Evolutionary conservation across 2,329 filamentous ascomycete genomes (phyloP).

Genomic region (Fusarium sororula): DNA sequence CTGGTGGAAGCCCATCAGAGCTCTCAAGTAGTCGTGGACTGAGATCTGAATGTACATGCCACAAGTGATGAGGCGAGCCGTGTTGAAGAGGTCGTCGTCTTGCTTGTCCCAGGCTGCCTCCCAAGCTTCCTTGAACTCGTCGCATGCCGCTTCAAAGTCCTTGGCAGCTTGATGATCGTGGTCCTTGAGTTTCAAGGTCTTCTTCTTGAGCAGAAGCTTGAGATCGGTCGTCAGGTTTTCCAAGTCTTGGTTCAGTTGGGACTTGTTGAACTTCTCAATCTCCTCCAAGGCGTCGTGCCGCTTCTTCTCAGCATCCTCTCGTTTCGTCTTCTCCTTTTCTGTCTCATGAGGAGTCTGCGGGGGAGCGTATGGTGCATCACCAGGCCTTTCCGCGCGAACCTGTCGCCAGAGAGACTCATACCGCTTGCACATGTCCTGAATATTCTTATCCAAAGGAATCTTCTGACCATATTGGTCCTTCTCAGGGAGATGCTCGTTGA

Average conservation of each 20-base stretch:
- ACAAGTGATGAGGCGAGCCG: slow-evolving; percentile 53
- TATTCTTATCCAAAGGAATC: neutral
- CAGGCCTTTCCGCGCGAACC: neutral
- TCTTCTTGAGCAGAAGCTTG: neutral
- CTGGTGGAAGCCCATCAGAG: slow-evolving; percentile 60
- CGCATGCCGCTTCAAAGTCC: neutral
- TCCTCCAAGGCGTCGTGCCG: neutral
- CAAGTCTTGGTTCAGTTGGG: neutral
- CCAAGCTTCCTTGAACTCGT: neutral
- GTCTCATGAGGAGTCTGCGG: neutral
- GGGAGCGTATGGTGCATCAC: neutral
- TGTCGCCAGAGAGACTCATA: neutral
- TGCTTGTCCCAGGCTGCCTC: neutral
- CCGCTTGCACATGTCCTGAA: neutral
- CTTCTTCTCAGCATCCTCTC: neutral
- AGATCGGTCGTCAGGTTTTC: neutral
- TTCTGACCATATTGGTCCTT: neutral
- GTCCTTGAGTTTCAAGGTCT: neutral
- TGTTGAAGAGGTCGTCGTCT: slow-evolving; percentile 5
- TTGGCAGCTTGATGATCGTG: neutral
- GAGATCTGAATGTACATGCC: slow-evolving; percentile 65
- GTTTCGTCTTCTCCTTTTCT: neutral
- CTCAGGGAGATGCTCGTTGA: neutral
- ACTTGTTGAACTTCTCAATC: neutral
- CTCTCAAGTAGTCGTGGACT: slow-evolving; percentile 52